A percentile compares a stretch with the other conserved stretches of the same genome.
These are phyloP conservation scores for Coemansia furcata DNA, from an alignment of 192 early-diverging fungal species.

Conservation along the genomic window DNA sequence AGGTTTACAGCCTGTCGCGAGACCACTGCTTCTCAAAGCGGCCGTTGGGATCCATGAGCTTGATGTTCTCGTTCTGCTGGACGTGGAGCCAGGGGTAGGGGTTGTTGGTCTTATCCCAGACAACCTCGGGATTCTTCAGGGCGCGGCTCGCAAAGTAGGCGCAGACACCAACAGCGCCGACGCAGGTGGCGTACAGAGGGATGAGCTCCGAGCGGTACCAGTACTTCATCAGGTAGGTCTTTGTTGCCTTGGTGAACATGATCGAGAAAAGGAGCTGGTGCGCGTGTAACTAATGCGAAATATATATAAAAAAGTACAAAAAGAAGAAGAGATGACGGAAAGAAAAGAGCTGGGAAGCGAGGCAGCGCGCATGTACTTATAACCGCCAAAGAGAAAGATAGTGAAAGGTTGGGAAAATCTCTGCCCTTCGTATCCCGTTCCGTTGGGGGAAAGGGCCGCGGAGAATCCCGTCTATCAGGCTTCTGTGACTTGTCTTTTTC, in stretches of 20 bases:
- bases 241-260: constrained; percentile 50
- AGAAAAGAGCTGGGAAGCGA: constrained; percentile 7
- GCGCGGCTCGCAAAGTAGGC: constrained; percentile 38
- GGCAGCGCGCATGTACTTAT: not conserved
- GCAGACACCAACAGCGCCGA: constrained; percentile 39
- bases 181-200: constrained; percentile 47
- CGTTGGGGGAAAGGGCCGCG: constrained; percentile 1
- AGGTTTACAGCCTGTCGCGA: constrained; percentile 41
- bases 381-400: not conserved
- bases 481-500: not conserved
- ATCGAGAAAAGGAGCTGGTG: constrained; percentile 6
- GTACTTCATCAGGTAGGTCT: constrained; percentile 49
- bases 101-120: constrained; percentile 52
- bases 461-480: not conserved
- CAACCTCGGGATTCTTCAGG: constrained; percentile 48
- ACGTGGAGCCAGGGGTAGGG: constrained; percentile 53
- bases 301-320: constrained; percentile 14
- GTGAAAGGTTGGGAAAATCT: constrained; percentile 1
- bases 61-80: constrained; percentile 53
- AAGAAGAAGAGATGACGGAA: constrained; percentile 12
- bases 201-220: constrained; percentile 55
- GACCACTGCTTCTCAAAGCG: constrained; percentile 52
- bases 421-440: constrained; percentile 4
- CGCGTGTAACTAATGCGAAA: constrained; percentile 4
- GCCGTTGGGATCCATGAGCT: constrained; percentile 48